Base-by-base conservation (phyloP, 148 eudicot genomes). In the Cornus controversa region DNA sequence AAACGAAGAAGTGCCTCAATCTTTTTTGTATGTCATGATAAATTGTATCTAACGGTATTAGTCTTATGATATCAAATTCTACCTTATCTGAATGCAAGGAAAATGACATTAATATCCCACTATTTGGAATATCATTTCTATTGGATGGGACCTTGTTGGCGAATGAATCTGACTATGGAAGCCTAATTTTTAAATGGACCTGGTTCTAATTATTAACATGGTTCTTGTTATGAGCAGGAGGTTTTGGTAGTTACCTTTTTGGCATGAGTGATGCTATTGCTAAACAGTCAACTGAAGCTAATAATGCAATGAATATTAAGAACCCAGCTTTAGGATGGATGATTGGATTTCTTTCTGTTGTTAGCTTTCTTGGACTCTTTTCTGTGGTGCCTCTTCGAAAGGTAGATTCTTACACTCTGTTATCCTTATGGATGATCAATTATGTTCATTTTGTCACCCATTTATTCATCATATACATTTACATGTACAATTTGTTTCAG, bases 291-390 rank as follows among this genome's bases (percentile, higher is more conserved):
- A 82, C 82, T 58, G 89, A 84, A 57, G 90, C 76, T 23, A 73
- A 65, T 42, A 58, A 10, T 75, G 72, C 84, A 69, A 70, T 22
- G 58, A 88, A 90, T 80, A 72, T 89, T 34, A 94, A 92, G 84
- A 79, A 88, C 70, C 98, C 93, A 0, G 29, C 76, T 2, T 62
- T 91, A 26, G 84, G 83, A 66, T 92, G 97, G 98, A 86, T 94
- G 90, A 88, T 94, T 28, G 97, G 87, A 15, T 94, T 94, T 83
- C 90, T 94, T 8, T 89, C 92, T 77, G 86, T 91, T 74, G 98
- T 94, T 71, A 94, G 98, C 84, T 94, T 92, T 74, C 85, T 91
- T 68, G 98, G 98, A 45, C 91, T 94, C 42, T 92, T 91, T 31
- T 88, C 94, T 10, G 97, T 93, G 25, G 92, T 93, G 62, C 97